These are phyloP conservation scores for Schizochytrium sp. DNA, from an alignment of 108 stramenopile genomes.

Conservation along the genomic window DNA sequence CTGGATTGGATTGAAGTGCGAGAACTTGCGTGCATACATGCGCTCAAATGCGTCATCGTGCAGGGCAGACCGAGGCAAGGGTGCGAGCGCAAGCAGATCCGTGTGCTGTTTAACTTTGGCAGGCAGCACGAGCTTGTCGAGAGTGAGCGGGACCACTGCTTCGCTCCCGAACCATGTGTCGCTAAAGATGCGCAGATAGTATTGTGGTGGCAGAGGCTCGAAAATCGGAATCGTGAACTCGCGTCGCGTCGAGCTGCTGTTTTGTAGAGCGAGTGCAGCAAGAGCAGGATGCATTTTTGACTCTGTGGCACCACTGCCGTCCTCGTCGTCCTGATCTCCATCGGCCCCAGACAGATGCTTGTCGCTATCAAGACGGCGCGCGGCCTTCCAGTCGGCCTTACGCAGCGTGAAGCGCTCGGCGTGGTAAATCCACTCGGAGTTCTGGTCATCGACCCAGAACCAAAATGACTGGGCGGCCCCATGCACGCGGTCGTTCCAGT, in stretches of 20 bases:
- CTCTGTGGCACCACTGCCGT: slow-evolving; percentile 21
- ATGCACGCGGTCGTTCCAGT: slow-evolving; percentile 72
- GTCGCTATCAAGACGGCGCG: slow-evolving; percentile 27
- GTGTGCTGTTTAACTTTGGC: slow-evolving; percentile 66
- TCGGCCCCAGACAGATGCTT: slow-evolving; percentile 52
- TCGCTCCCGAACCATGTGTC: slow-evolving; percentile 95
- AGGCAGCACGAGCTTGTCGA: slow-evolving; percentile 65
- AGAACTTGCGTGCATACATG: slow-evolving; percentile 68
- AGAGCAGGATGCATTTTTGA: slow-evolving; percentile 46
- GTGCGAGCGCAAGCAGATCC: slow-evolving; percentile 74
- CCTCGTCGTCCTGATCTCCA: background rate
- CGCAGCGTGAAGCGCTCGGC: slow-evolving; percentile 28
- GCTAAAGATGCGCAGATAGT: slow-evolving; percentile 67
- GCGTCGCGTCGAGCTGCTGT: background rate
- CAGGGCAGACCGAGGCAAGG: slow-evolving; percentile 78
- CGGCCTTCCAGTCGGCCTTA: background rate
- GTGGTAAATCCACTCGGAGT: slow-evolving; percentile 67
- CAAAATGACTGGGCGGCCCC: slow-evolving; percentile 77
- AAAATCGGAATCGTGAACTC: slow-evolving; percentile 81
- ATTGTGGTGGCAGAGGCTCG: slow-evolving; percentile 77
- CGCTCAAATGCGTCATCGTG: slow-evolving; percentile 66
- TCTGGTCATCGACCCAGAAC: slow-evolving; percentile 89
- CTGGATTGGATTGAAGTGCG: slow-evolving; percentile 92
- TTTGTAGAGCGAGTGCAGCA: background rate
- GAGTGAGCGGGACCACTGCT: slow-evolving; percentile 65